phyloP scores from a whole-genome alignment of 1,284 basidiomycete species.

The Lentinula novae-zelandiae region DNA sequence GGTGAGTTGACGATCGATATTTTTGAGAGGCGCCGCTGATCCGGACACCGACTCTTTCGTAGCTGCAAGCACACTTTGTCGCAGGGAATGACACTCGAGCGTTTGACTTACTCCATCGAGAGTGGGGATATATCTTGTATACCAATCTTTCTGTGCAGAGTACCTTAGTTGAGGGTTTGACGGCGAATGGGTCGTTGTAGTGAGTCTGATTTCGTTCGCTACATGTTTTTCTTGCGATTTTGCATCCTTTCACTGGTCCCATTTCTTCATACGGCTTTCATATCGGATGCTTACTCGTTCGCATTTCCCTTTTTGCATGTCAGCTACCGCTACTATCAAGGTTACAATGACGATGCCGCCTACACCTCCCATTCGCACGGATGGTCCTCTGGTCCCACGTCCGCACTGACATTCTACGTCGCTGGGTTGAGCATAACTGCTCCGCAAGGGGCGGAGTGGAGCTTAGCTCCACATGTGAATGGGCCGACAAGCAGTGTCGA shows the following conservation, averaged over 20 bases:
- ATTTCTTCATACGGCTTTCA: neutral
- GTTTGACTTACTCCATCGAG: constrained; percentile 39
- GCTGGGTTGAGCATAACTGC: constrained; percentile 22
- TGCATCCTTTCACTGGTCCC: neutral
- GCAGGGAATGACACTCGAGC: constrained; percentile 39
- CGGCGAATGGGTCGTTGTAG: constrained; percentile 42
- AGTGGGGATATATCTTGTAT: constrained; percentile 48
- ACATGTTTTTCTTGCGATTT: neutral
- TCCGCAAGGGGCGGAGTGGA: constrained; percentile 30
- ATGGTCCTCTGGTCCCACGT: constrained; percentile 27
- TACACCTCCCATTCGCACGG: constrained; percentile 29
- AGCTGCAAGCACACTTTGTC: constrained; percentile 49
- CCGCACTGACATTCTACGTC: constrained; percentile 25
- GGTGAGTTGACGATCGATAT: constrained; percentile 24
- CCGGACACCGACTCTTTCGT: neutral
- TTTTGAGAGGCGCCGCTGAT: neutral
- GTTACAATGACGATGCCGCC: constrained; percentile 44
- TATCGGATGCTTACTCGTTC: neutral
- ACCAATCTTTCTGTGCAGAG: constrained; percentile 42
- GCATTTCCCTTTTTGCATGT: neutral
- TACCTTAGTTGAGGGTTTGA: constrained; percentile 45
- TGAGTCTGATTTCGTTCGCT: constrained; percentile 22
- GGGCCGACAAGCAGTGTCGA: constrained; percentile 29
- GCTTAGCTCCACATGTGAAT: constrained; percentile 33
- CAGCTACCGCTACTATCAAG: constrained; percentile 37